Conservation (phyloP, 2,329 filamentous ascomycete species). For the Pseudocercospora vitis region DNA sequence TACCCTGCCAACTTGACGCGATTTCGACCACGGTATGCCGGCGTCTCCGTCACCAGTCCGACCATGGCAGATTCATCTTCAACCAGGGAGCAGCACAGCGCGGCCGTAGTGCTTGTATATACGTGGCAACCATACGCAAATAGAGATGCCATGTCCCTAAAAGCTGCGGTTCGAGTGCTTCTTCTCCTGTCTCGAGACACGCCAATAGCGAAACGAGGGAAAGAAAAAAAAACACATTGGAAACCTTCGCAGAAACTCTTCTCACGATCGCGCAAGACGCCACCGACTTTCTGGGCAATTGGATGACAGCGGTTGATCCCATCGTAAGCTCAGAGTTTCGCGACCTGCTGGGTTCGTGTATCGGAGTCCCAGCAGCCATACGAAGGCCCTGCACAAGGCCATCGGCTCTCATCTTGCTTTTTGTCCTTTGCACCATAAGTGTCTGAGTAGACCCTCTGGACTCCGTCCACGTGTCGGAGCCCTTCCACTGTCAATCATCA, state of each 20-base stretch:
- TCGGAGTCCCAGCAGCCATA: neutral
- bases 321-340: slow-evolving; percentile 3
- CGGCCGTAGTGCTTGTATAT: too few species aligned
- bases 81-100: neutral
- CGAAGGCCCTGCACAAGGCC: neutral
- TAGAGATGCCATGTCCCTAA: neutral
- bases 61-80: neutral
- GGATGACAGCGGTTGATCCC: neutral
- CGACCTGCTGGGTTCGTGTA: slow-evolving; percentile 2
- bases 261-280: neutral
- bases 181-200: too few species aligned
- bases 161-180: neutral
- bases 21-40: neutral
- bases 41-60: neutral
- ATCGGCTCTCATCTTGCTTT: neutral
- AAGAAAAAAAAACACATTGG: neutral
- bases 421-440: neutral
- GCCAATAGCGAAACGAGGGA: neutral
- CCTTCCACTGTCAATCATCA: neutral
- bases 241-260: neutral
- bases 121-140: too few species aligned
- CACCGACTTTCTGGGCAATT: neutral
- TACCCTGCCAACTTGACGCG: slow-evolving; percentile 1
- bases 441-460: neutral
- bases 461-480: neutral